Evolutionary conservation across 208 protist genomes (phyloP), one percentile per base, ranked within the genome.

Genomic region (Acanthamoeba sp.): DNA sequence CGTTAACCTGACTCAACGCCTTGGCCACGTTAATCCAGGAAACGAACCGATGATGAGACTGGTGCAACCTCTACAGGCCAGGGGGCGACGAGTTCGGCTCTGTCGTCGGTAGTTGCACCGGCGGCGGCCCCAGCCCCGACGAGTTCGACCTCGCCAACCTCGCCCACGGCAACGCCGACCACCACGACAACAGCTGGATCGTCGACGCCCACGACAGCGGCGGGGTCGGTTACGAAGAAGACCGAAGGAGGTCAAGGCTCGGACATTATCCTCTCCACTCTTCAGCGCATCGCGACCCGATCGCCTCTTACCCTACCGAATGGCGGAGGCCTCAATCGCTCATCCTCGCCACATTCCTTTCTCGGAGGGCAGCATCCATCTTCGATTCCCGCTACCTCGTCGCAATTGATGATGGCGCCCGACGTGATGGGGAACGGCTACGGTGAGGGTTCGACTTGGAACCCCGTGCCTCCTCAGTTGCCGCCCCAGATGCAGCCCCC

Each of bases 301-400:
- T 76, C 66, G n/a, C 66, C 66, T 36, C 66, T 76, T 7, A 76
- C 66, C 7, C 66, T 76, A 40, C 66, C 66, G 32, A 76, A 76
- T 76, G 66, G 66, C 18, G 62, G 62, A 69, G 66, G 66, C 32
- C 66, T 76, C 32, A 76, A 76, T 7, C 66, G 66, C 9, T 76
- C 66, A 40, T 76, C 66, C 24, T 76, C 66, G 66, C 66, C 66
- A 36, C 66, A 76, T 76, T 76, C 66, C 16, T 76, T 76, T 32
- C 66, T 76, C 34, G 32, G 34, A 27, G 32, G 32, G 2, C 34
- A 34, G 18, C 29, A 76, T 76, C 32, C 66, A n/a, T 34, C 57
- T 12, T 76, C 66, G 10, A 76, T 76, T 7, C 66, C 66, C 14
- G 66, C 34, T 76, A 34, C 66, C 12, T 40, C 66, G 29, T 34